Evolutionary conservation across 2,329 filamentous ascomycete species (phyloP).

Genomic region (Penicillium sp.): DNA sequence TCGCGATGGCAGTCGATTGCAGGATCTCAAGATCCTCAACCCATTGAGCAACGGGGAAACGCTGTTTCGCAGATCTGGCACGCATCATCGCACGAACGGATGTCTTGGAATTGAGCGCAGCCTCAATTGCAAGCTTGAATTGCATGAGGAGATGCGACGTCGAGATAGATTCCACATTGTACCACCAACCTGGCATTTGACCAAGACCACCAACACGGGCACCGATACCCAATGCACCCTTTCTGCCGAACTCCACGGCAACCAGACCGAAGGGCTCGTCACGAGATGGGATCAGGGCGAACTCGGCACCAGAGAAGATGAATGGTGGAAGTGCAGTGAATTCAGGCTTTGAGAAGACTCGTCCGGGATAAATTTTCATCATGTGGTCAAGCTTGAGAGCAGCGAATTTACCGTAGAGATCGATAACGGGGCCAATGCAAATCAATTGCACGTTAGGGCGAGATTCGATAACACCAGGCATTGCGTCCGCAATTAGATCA

Average conservation of each 20-base stretch:
- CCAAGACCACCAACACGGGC: slow-evolving; percentile 65
- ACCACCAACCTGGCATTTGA: slow-evolving; percentile 71
- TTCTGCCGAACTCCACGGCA: slow-evolving; percentile 66
- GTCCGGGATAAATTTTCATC: slow-evolving; percentile 63
- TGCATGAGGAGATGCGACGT: slow-evolving; percentile 63
- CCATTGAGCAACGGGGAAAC: slow-evolving; percentile 68
- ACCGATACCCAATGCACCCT: slow-evolving; percentile 65
- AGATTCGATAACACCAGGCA: slow-evolving; percentile 61
- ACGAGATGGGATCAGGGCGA: slow-evolving; percentile 65
- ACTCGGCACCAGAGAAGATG: slow-evolving; percentile 67
- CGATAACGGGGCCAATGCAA: slow-evolving; percentile 64
- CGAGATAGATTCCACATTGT: slow-evolving; percentile 63
- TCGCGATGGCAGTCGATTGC: slow-evolving; percentile 58
- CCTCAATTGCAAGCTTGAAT: slow-evolving; percentile 62
- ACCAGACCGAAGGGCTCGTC: slow-evolving; percentile 69
- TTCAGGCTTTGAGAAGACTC: slow-evolving; percentile 65
- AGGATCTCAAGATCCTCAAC: slow-evolving; percentile 63
- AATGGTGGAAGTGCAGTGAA: slow-evolving; percentile 65
- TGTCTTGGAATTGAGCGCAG: slow-evolving; percentile 57
- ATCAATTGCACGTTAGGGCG: slow-evolving; percentile 61
- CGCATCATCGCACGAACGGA: slow-evolving; percentile 61
- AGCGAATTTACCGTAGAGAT: slow-evolving; percentile 66
- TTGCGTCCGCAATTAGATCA: slow-evolving; percentile 66
- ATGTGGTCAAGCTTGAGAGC: slow-evolving; percentile 63
- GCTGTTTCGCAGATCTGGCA: slow-evolving; percentile 62